Evolutionary conservation across 495 filamentous ascomycete genomes (phyloP).

Genomic region (Margaritispora aquatica): DNA sequence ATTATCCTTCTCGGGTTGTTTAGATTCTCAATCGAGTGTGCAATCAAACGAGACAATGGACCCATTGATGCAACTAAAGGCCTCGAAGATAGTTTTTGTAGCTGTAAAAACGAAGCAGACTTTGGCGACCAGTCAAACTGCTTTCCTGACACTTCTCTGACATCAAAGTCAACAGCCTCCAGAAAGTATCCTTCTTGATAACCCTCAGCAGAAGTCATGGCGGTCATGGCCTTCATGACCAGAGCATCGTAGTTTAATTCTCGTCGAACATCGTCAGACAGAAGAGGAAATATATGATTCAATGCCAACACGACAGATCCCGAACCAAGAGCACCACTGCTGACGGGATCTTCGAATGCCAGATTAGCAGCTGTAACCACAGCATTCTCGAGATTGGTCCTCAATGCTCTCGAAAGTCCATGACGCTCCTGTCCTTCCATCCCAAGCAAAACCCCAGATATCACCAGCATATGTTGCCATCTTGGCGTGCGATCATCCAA

Average conservation of each 20-base stretch:
- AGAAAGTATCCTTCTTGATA: conserved; percentile 81
- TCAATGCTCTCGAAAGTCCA: conserved; percentile 54
- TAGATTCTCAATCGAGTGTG: conserved; percentile 64
- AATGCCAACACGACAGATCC: conserved; percentile 64
- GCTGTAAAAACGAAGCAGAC: conserved; percentile 50
- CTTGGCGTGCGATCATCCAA: conserved; percentile 76
- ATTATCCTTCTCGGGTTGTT: conserved; percentile 54
- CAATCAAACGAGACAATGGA: conserved; percentile 67
- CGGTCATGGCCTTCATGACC: conserved; percentile 61
- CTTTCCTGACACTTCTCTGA: conserved; percentile 53
- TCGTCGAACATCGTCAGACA: conserved; percentile 52
- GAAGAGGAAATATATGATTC: conserved; percentile 69
- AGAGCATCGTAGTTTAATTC: conserved; percentile 69
- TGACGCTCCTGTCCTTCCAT: conserved; percentile 63
- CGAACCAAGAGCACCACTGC: conserved; percentile 47
- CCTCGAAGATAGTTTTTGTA: conserved; percentile 51
- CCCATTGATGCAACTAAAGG: conserved; percentile 77
- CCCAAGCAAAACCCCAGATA: conserved; percentile 77
- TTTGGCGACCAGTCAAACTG: conserved; percentile 66
- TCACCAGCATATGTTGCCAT: conserved; percentile 82
- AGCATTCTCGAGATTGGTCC: conserved; percentile 67
- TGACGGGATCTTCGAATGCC: conserved; percentile 47
- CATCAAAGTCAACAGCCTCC: conserved; percentile 66
- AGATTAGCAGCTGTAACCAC: conserved; percentile 75
- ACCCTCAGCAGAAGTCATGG: conserved; percentile 63